Base-by-base conservation (phyloP, 1,284 basidiomycete species). In the Pterulicium gracile region DNA sequence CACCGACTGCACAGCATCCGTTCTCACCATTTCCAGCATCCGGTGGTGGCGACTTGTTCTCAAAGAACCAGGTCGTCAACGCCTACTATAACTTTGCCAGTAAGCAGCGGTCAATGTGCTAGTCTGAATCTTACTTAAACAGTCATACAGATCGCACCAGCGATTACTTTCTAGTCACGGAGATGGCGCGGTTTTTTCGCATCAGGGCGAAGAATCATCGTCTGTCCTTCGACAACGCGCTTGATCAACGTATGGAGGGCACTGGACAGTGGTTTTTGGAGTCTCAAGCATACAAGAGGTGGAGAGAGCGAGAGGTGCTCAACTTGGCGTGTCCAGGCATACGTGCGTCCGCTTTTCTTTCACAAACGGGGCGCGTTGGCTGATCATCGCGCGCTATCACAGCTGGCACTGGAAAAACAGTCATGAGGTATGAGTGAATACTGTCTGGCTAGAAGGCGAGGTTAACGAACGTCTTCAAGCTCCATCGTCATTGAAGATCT, bases 371-470 rank as follows among this genome's bases (percentile, higher is more conserved):
- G n/a, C n/a, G n/a, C n/a, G n/a, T n/a, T n/a, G n/a, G n/a, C n/a
- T n/a, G n/a, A n/a, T n/a, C n/a, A n/a, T n/a, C n/a, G n/a, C n/a
- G n/a, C 15, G 4, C 5, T 39, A 7, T 17, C 15, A 18, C 15
- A 39, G 36, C 36, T 5, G 36, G 36, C 4, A 4, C 36, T 4
- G 36, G 36, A 5, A 39, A 39, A 18, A 39, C 36, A 7, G 36
- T 39, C 4, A 39, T 39, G 36, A 39, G 36, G 36, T 39, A 39
- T 39, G 36, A 7, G 19, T n/a, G n/a, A n/a, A n/a, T n/a, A n/a
- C n/a, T n/a, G n/a, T n/a, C n/a, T n/a, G n/a, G n/a, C n/a, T n/a
- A n/a, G n/a, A n/a, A n/a, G n/a, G n/a, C n/a, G n/a, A n/a, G n/a
- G n/a, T n/a, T n/a, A n/a, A n/a, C n/a, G n/a, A 39, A 10, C 36